Conservation (phyloP, 306 rosid species). For the Clitoria ternatea region DNA sequence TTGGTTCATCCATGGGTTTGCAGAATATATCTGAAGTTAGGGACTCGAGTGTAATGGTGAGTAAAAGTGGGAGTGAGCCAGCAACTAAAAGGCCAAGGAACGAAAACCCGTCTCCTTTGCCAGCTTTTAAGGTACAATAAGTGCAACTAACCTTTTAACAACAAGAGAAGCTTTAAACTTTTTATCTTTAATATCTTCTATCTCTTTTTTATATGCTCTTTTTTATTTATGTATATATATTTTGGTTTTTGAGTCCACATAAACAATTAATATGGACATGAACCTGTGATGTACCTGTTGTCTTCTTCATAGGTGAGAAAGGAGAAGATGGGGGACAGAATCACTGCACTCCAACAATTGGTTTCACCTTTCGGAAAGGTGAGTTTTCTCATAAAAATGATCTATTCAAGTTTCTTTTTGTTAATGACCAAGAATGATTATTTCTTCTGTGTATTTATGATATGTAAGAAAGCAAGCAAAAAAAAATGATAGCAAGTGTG, state of each 20-base stretch:
- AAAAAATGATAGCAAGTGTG: slow-evolving; percentile 37
- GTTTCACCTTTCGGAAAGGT: slow-evolving; percentile 99
- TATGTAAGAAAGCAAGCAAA: background rate
- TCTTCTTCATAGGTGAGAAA: slow-evolving; percentile 68
- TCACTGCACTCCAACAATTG: slow-evolving; percentile 97
- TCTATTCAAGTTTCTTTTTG: slow-evolving; percentile 20
- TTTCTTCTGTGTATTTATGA: slow-evolving; percentile 3
- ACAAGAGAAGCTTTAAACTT: slow-evolving; percentile 7
- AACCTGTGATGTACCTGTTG: slow-evolving; percentile 20
- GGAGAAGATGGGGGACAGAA: slow-evolving; percentile 99
- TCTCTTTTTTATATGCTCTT: background rate
- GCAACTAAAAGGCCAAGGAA: slow-evolving; percentile 72
- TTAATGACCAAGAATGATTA: slow-evolving; percentile 20
- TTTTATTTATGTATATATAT: background rate
- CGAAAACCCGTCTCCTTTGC: slow-evolving; percentile 74
- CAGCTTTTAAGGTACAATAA: slow-evolving; percentile 85
- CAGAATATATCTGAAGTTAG: slow-evolving; percentile 67
- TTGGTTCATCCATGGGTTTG: slow-evolving; percentile 13
- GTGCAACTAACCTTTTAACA: slow-evolving; percentile 21
- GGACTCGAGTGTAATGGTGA: slow-evolving; percentile 50
- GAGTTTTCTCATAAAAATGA: slow-evolving; percentile 32
- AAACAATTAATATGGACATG: slow-evolving; percentile 27
- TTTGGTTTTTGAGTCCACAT: background rate
- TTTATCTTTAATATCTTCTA: slow-evolving; percentile 8
- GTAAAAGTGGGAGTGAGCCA: slow-evolving; percentile 66